Evolutionary conservation across 2,329 filamentous ascomycete species (phyloP), one percentile per base, ranked within the genome.

Genomic region (Acrodontium crateriforme): DNA sequence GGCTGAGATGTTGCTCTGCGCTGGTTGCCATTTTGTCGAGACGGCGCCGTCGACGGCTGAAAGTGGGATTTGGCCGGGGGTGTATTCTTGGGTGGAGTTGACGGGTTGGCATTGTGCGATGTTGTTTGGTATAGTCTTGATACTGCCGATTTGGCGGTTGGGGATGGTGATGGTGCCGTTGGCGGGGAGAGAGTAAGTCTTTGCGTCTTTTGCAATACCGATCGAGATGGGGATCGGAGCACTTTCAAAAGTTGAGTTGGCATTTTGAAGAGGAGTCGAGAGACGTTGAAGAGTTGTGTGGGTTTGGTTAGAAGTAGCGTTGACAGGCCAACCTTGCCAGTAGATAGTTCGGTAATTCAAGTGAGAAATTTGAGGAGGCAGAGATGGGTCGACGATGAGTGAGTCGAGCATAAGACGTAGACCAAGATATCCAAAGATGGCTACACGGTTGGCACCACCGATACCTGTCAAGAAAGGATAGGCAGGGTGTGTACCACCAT

Each of bases 401-500:
- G 61, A 60, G 34, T 73, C 68, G 2, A 72, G 60, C 25, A 69
- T 60, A 2, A 75, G 56, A 9, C 73, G 64, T 3, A 78, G 58
- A 2, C 76, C 75, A 1, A 79, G 61, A 45, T 74, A 80, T 0
- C 75, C 76, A 40, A 74, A 78, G 2, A 77, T 60, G 1, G 66
- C 67, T 14, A 79, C 68, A 46, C 78, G 74, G 38, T 78, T 69
- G 9, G 73, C 69, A 29, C 76, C 76, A 12, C 76, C 76, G 43
- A 76, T 70, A 3, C 76, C 76, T 0, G 76, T 81, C 14, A 80
- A 53, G 55, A 81, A 81, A 0, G 76, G 75, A 41, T 67, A 81
- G 0, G 75, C 75, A 0, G 76, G 74, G 34, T 78, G 71, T 1
- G 71, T 74, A 18, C 71, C 71, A 11, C 74, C 75, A 30, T 79